Evolutionary conservation across 2,329 filamentous ascomycete species (phyloP), one percentile per base, ranked within the genome.

Genomic region (Trichoderma sp.): DNA sequence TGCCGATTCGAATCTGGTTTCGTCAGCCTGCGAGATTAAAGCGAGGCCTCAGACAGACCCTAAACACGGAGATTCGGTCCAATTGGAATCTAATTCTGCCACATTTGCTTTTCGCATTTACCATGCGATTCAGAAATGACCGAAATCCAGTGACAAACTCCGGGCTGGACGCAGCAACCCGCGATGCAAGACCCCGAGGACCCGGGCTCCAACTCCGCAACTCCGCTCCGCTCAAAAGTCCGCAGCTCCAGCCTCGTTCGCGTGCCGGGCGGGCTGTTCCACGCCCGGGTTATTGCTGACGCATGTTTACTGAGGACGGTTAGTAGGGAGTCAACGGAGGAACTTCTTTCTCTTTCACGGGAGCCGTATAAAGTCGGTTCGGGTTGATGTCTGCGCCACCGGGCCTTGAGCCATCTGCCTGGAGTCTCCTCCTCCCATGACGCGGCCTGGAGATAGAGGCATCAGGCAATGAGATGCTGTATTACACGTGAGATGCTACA

Each of bases 181-280:
- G 59, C 21, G 18, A 56, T 29, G 29, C 27, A 29, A 56, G 41
- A 72, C 29, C 60, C 69, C 41, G 69, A 68, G 79, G 79, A 38
- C 66, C 59, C 66, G 38, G 18, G 18, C 18, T 38, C 14, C 74
- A 75, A 73, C 29, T 75, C 74, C 74, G 74, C 80, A 82, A 81
- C 69, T 82, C 81, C 81, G 81, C 80, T 63, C 60, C 60, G 60
- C 60, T 27, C 50, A 12, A 63, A 82, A 78, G 71, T 79, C 79
- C 79, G 80, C 80, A 74, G 76, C 33, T 67, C 63, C 27, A 50
- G 56, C 68, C 68, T 72, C 59, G 14, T 29, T 35, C 21, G 45
- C 27, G 35, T 9, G 7, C 21, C 59, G 16, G 24, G n/a, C n/a
- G 29, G 27, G 27, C 27, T 29, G 27, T 29, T 29, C 27, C 27